A percentile compares a stretch with the other conserved stretches of the same genome.
These are phyloP conservation scores for Cryptococcus maquisensis DNA, from an alignment of 1,284 basidiomycete genomes.

Conservation along the genomic window DNA sequence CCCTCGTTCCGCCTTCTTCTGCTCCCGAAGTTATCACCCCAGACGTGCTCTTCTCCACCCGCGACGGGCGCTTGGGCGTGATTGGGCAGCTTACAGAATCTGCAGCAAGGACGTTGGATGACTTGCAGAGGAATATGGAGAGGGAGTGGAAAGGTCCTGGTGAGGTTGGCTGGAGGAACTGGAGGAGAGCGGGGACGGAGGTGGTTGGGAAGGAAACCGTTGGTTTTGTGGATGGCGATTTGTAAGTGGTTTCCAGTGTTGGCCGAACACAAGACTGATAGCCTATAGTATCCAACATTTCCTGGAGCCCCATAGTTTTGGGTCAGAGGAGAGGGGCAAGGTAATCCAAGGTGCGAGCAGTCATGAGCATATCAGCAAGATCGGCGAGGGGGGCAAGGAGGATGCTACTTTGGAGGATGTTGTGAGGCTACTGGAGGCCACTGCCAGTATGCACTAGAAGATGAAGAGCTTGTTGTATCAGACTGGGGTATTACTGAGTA, in stretches of 20 bases:
- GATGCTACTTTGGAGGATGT: conserved; percentile 30
- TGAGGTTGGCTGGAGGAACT: conserved; percentile 63
- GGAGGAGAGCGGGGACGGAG: conserved; percentile 59
- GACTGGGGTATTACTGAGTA: not conserved
- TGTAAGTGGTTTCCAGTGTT: conserved; percentile 42
- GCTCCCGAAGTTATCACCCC: conserved; percentile 46
- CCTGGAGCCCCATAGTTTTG: conserved; percentile 48
- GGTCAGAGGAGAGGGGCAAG: conserved; percentile 15
- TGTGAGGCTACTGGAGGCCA: conserved; percentile 30
- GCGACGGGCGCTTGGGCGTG: conserved; percentile 75
- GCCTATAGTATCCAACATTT: conserved; percentile 59
- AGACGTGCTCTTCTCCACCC: conserved; percentile 70
- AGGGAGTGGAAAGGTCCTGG: conserved; percentile 58
- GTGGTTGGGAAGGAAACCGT: conserved; percentile 54
- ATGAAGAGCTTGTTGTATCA: not conserved
- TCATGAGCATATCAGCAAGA: conserved; percentile 30
- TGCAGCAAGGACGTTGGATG: conserved; percentile 63
- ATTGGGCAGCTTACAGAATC: conserved; percentile 61
- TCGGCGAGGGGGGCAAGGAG: conserved; percentile 15
- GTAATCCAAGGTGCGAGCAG: conserved; percentile 33
- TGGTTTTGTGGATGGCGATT: conserved; percentile 88
- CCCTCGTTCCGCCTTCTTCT: conserved; percentile 28
- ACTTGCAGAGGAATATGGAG: conserved; percentile 73
- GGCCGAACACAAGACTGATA: no score
- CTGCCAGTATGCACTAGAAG: conserved; percentile 31